phyloP scores from a whole-genome alignment of 495 filamentous ascomycete species.

The Aspergillus nidulans region DNA sequence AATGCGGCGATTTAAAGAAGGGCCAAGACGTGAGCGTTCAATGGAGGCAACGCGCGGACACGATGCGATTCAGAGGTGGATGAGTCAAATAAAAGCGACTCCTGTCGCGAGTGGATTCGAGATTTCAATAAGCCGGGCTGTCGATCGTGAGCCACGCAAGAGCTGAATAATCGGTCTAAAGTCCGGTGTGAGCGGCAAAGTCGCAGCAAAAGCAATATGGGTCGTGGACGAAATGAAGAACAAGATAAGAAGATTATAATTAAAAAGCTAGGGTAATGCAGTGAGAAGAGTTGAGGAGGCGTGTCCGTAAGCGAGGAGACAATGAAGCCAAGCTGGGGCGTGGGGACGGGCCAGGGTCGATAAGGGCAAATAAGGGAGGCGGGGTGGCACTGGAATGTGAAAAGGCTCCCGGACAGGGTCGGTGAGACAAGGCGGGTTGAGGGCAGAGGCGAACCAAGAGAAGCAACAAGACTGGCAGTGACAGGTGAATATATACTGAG shows the following conservation, averaged over 20 bases:
- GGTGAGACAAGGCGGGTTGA: not conserved
- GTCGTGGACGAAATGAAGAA: not conserved
- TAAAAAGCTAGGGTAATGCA: constrained; percentile 4
- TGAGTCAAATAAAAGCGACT: constrained; percentile 15
- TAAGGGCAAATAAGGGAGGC: constrained; percentile 13
- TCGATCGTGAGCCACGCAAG: constrained; percentile 16
- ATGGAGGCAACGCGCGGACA: constrained; percentile 1
- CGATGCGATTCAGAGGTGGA: constrained; percentile 16
- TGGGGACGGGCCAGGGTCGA: constrained; percentile 11
- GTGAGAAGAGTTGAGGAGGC: constrained; percentile 11
- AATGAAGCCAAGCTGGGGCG: constrained; percentile 21
- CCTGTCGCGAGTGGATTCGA: constrained; percentile 19
- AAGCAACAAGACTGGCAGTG: not conserved
- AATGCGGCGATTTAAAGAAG: not conserved
- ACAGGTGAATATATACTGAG: not conserved
- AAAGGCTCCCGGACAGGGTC: not conserved
- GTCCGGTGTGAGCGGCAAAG: constrained; percentile 15
- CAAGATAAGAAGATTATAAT: constrained; percentile 10
- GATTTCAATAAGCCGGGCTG: constrained; percentile 14
- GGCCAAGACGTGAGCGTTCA: not conserved
- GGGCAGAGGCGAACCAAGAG: not conserved
- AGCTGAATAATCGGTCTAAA: constrained; percentile 15
- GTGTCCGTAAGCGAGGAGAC: constrained; percentile 23
- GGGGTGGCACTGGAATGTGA: constrained; percentile 6
- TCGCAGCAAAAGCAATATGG: constrained; percentile 6